These are phyloP conservation scores for Fraxinus albicans DNA, from an alignment of 305 asterid genomes.

Conservation along the genomic window DNA sequence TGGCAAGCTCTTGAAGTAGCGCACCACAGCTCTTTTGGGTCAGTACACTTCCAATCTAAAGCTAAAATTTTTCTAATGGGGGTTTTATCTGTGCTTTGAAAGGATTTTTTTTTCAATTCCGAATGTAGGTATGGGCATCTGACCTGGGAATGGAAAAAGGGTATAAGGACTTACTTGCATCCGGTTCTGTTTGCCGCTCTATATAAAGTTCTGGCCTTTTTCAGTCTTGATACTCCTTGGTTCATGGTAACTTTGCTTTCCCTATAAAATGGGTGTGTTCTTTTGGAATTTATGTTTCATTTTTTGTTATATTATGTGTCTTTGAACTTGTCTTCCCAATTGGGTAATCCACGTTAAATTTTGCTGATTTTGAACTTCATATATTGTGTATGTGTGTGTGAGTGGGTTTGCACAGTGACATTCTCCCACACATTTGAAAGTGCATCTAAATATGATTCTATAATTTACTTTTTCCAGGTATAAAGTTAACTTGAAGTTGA, in stretches of 20 bases:
- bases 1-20: constrained; percentile 93
- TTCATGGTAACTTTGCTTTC: constrained; percentile 59
- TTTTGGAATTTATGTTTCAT: neutral
- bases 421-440: neutral
- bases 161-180: constrained; percentile 86
- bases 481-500: neutral
- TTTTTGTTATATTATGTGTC: neutral
- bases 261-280: neutral
- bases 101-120: neutral
- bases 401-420: neutral
- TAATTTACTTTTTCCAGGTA: neutral
- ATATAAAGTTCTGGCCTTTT: constrained; percentile 66
- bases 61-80: neutral
- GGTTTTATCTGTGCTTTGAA: neutral
- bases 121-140: constrained; percentile 77
- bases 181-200: constrained; percentile 74
- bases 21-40: constrained; percentile 65
- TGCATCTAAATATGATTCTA: neutral
- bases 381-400: neutral
- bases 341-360: neutral
- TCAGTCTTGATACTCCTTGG: constrained; percentile 71
- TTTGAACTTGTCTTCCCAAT: neutral
- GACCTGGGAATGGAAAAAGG: constrained; percentile 96
- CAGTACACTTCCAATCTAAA: neutral
- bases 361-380: constrained; percentile 12